A percentile compares a stretch with the other conserved stretches of the same genome.
phyloP scores from a whole-genome alignment of 2,329 filamentous ascomycete genomes.

The Teratosphaeria destructans region DNA sequence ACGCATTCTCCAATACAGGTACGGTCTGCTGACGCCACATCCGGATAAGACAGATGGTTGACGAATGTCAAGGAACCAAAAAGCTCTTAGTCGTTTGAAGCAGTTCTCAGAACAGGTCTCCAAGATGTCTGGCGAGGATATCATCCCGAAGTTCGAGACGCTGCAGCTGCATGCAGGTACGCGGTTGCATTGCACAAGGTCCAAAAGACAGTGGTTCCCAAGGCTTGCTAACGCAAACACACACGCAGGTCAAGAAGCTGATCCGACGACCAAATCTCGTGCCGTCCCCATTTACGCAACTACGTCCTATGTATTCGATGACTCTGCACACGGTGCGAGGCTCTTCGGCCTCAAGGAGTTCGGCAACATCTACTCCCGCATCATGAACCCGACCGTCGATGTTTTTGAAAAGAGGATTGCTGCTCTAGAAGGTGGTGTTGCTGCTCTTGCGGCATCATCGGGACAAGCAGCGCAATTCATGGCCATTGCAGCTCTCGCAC shows the following conservation, averaged over 20 bases:
- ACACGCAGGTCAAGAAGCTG: conserved; percentile 60
- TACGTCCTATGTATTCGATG: conserved; percentile 85
- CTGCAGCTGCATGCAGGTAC: conserved; percentile 41
- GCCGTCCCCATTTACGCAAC: conserved; percentile 95
- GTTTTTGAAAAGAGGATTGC: conserved; percentile 95
- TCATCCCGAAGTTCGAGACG: conserved; percentile 39
- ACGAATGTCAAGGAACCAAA: conserved; percentile 10
- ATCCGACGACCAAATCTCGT: conserved; percentile 71
- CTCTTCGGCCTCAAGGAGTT: conserved; percentile 95
- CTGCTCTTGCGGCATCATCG: conserved; percentile 72
- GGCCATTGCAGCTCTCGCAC: conserved; percentile 71
- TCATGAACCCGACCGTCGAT: conserved; percentile 92
- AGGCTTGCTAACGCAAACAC: not conserved
- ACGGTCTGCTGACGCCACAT: not conserved
- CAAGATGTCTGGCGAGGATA: conserved; percentile 26
- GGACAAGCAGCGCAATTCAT: conserved; percentile 92
- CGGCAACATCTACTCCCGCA: conserved; percentile 95
- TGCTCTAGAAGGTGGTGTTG: conserved; percentile 86
- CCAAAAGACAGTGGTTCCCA: not conserved
- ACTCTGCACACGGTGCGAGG: conserved; percentile 87
- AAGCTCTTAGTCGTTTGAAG: conserved; percentile 12
- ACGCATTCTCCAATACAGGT: not conserved
- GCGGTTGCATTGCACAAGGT: conserved; percentile 3
- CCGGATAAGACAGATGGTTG: not conserved
- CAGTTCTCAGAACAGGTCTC: conserved; percentile 18